Percentiles rank a stretch among this genome's conserved stretches.
phyloP scores from a whole-genome alignment of 2,329 filamentous ascomycete species.

The Ceratocystis harringtonii region DNA sequence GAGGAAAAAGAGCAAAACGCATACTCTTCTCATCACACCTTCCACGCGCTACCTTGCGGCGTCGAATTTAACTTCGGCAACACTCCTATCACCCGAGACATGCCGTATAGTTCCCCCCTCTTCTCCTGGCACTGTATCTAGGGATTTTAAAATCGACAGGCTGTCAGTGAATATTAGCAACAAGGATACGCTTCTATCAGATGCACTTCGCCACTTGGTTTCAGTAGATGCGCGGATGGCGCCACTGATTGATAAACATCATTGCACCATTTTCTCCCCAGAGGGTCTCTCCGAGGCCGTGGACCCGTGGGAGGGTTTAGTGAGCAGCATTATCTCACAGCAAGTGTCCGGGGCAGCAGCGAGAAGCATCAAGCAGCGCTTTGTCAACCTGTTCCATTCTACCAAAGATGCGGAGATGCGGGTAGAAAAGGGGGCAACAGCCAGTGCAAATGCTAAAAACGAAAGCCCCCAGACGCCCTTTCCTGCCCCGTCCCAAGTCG shows the following conservation, averaged over 20 bases:
- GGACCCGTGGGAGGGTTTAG: slow-evolving; percentile 73
- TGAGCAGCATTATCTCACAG: slow-evolving; percentile 84
- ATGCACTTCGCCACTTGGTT: slow-evolving; percentile 62
- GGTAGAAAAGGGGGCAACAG: not conserved
- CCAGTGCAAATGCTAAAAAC: not conserved
- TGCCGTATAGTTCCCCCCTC: slow-evolving; percentile 43
- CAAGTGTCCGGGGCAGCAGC: slow-evolving; percentile 92
- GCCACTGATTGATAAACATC: slow-evolving; percentile 55
- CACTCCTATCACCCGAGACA: slow-evolving; percentile 55
- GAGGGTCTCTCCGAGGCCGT: slow-evolving; percentile 70
- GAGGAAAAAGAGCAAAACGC: slow-evolving; percentile 21
- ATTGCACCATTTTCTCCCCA: slow-evolving; percentile 65
- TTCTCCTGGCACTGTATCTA: not conserved
- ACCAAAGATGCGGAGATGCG: slow-evolving; percentile 22
- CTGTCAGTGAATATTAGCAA: slow-evolving; percentile 37
- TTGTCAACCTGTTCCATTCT: slow-evolving; percentile 53
- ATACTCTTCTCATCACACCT: slow-evolving; percentile 25
- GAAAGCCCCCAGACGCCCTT: slow-evolving; percentile 32
- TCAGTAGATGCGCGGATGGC: slow-evolving; percentile 57
- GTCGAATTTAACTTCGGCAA: slow-evolving; percentile 51
- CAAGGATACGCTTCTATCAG: slow-evolving; percentile 49
- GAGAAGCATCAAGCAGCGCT: slow-evolving; percentile 73
- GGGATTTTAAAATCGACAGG: not conserved
- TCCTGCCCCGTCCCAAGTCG: slow-evolving; percentile 62
- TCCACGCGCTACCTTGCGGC: slow-evolving; percentile 43